Conservation (phyloP, 768 basidiomycete species). For the Collybiopsis confluens region DNA sequence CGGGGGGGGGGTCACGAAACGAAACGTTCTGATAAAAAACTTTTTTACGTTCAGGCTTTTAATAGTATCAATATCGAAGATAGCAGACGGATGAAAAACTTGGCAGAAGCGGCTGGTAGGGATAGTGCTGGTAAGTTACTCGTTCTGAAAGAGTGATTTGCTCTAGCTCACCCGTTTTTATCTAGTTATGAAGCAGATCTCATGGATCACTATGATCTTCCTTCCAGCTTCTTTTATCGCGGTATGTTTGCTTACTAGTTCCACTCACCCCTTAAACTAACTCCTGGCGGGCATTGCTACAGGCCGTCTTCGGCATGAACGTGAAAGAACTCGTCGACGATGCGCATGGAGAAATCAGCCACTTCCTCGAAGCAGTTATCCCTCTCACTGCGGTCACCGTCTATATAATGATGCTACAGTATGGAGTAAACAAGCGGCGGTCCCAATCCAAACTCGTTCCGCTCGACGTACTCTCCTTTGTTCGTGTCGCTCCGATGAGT, state of each 20-base stretch:
- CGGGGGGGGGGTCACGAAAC: too few species aligned
- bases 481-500: background rate
- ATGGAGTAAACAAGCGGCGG: slow-evolving; percentile 11
- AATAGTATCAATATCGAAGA: slow-evolving; percentile 46
- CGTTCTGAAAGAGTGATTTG: too few species aligned
- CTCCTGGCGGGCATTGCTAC: background rate
- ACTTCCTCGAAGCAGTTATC: slow-evolving; percentile 35
- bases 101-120: slow-evolving; percentile 37
- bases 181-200: slow-evolving; percentile 47
- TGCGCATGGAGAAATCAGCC: slow-evolving; percentile 26
- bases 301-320: slow-evolving; percentile 59
- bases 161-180: background rate
- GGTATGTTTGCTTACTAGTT: slow-evolving; percentile 20
- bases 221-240: slow-evolving; percentile 50
- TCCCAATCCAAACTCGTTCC: background rate
- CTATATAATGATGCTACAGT: slow-evolving; percentile 44
- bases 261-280: background rate
- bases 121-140: slow-evolving; percentile 40
- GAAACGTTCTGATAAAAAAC: background rate
- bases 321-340: slow-evolving; percentile 34
- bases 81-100: slow-evolving; percentile 33
- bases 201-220: slow-evolving; percentile 60
- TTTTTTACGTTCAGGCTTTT: slow-evolving; percentile 33
- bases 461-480: background rate
- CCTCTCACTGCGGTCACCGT: slow-evolving; percentile 39